Base-by-base conservation (phyloP, 2,329 filamentous ascomycete species). In the Sporothrix euskadiensis region DNA sequence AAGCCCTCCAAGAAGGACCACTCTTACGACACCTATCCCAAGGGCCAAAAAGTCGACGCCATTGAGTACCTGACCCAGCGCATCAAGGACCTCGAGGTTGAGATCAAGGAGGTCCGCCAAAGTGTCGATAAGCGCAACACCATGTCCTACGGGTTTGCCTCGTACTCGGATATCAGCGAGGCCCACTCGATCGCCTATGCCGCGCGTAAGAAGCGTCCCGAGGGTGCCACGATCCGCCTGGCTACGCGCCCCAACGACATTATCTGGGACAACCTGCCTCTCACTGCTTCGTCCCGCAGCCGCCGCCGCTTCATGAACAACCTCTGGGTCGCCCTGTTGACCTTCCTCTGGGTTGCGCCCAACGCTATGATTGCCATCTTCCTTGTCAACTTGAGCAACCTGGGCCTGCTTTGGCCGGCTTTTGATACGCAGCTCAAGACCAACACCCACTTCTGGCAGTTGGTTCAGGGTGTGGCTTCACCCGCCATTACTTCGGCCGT, bases 361-460 rank as follows among this genome's bases (percentile, higher is more conserved):
- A 99, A 99, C 86, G 92, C 94, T 71, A 87, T 97, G 81, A 98
- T 98, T 76, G 93, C 95, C 76, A 91, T 98, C 73, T 99, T 99
- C 82, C 83, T 99, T 35, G 90, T 97, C 80, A 95, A 97, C 81
- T 83, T 99, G 79, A 84, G 84, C 73, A 97, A 98, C 77, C 82
- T 98, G 49, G 94, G 91, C 14, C 84, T 86, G 19, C 87, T 98
- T 0, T 98, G 95, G 95, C 85, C 85, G 0, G 89, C 82, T 0
- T 99, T 99, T 80, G 84, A 90, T 65, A 83, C 77, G 0, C 88
- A 90, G 35, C 84, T 97, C n/a, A 78, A 85, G 8, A 80, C 79
- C 0, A 88, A 95, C 79, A 88, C 87, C 0, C 86, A 82, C 0
- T 88, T 91, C 75, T 98, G 95, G 94, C 91, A 92, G 73, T 86